Evolutionary conservation across 164 flowering plant genomes (phyloP).

Genomic region (Echeveria elegans): DNA sequence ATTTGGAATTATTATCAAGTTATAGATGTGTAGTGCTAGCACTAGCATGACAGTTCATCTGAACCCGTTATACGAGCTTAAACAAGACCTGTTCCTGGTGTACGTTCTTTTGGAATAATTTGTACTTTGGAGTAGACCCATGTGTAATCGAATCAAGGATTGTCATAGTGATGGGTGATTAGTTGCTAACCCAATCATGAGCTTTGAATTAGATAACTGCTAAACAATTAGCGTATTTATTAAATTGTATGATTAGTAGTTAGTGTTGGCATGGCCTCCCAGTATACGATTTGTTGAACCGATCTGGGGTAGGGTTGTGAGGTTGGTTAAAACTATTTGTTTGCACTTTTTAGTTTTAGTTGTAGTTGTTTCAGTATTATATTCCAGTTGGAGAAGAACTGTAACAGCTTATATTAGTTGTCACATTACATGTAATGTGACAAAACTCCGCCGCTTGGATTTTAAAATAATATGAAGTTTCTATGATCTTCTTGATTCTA

Average conservation of each 20-base stretch:
- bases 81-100: too few relatives aligned
- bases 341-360: not conserved
- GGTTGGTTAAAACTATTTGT: not conserved
- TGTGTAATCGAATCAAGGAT: not conserved
- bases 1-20: not conserved
- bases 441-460: not conserved
- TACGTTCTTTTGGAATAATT: not conserved
- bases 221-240: not conserved
- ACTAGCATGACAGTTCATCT: not conserved
- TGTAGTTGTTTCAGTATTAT: not conserved
- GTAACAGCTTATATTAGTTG: not conserved
- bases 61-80: too few relatives aligned
- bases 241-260: not conserved
- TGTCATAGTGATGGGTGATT: not conserved
- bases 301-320: not conserved
- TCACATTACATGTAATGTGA: not conserved
- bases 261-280: not conserved
- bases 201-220: not conserved
- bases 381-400: not conserved
- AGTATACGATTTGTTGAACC: not conserved
- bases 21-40: not conserved
- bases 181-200: not conserved
- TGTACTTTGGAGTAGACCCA: conserved; percentile 3
- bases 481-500: not conserved
- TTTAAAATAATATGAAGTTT: not conserved